Conservation (phyloP, 2,329 filamentous ascomycete genomes). For the Diplodia sapinea region DNA sequence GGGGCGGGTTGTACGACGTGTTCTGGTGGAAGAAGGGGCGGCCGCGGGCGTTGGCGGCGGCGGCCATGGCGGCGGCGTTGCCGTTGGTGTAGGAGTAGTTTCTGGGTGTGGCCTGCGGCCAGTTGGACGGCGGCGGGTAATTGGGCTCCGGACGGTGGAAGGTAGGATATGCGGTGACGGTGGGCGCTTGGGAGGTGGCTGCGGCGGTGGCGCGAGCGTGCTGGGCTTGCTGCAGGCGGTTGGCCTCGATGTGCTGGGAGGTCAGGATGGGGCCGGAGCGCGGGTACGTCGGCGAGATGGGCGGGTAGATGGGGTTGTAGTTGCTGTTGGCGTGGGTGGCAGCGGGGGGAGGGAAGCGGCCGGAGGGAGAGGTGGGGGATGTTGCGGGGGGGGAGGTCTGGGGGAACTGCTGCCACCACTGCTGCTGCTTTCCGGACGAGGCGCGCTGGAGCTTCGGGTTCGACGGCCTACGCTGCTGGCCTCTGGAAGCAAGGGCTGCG, state of each 20-base stretch:
- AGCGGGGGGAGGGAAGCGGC: not conserved
- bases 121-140: conserved; percentile 6
- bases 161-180: conserved; percentile 7
- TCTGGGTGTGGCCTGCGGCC: not conserved
- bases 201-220: conserved; percentile 12
- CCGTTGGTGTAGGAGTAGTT: not conserved
- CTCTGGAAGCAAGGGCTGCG: not conserved
- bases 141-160: conserved; percentile 6
- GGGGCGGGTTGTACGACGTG: conserved; percentile 13
- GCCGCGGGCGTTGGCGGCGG: not conserved
- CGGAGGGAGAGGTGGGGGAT: not conserved
- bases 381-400: not conserved
- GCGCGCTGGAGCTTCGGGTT: not conserved
- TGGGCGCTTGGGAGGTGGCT: not conserved
- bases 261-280: conserved; percentile 19
- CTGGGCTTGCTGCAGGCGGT: conserved; percentile 21
- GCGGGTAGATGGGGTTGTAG: conserved; percentile 14
- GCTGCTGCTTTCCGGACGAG: not conserved
- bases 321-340: not conserved
- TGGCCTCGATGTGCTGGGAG: conserved; percentile 26
- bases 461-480: not conserved
- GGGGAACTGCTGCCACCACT: conserved; percentile 16
- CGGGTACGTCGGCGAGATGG: conserved; percentile 4
- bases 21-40: conserved; percentile 5
- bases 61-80: not conserved